Evolutionary conservation across 2,329 filamentous ascomycete genomes (phyloP), one percentile per base, ranked within the genome.

Genomic region (Delphinella strobiligena): DNA sequence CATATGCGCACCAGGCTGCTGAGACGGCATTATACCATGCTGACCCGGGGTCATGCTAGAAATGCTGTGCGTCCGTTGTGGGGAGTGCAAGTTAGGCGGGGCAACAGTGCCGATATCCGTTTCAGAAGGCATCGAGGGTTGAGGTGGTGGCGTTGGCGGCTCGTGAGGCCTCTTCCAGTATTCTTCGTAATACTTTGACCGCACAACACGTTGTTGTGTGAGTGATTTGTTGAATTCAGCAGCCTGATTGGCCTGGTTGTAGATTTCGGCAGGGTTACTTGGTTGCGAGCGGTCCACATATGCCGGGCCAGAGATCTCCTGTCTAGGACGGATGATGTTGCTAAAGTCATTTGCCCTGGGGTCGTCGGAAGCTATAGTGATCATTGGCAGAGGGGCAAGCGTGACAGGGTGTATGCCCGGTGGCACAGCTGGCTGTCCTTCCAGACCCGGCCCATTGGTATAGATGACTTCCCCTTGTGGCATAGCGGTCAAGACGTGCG

Each of bases 171-270:
- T 74, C 47, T 81, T 75, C 82, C 88, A 96, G 48, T 87, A 74
- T 40, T 77, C 78, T 40, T 89, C 79, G 47, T 93, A 69, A 49
- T 86, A 93, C 43, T 88, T 80, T 43, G 71, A 75, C 43, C 91
- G 82, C 61, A 82, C 80, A 30, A 78, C 77, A 43, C 89, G 80
- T 59, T 88, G 82, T 50, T 82, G 75, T 53, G 82, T 86, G 37
- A 96, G 69, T 34, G 75, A 74, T 52, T 91, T 86, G 64, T 89
- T 96, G 64, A 82, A 93, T 50, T 96, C 89, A 42, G 86, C 85
- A 14, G 89, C 82, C 47, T 93, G 85, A 37, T 85, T 78, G 19
- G 87, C 85, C 59, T 95, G 87, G 34, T 82, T 81, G 48, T 91
- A 71, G 39, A 96, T 77, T 52, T 96, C 89, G 34, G 75, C 69